Base-by-base conservation (phyloP, 2,329 filamentous ascomycete genomes). In the Fusarium mangiferae region DNA sequence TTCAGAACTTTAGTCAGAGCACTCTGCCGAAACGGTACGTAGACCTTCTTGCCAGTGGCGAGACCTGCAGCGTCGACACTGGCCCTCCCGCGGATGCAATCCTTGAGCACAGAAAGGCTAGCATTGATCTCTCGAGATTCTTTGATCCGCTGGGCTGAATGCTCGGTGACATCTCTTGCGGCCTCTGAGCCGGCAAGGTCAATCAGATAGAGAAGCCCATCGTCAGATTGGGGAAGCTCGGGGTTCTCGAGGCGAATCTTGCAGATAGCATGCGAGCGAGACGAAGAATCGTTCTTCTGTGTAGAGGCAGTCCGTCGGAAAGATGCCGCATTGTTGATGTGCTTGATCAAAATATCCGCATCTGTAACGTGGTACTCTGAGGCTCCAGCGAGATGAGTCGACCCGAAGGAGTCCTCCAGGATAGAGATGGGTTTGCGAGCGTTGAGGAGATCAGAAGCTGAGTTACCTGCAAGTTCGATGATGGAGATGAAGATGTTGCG, bases 151-250 rank as follows among this genome's bases (percentile, higher is more conserved):
- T 83, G 82, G 4, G 82, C 76, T 6, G 80, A 80, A 73, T 87
- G 85, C 8, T 70, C 70, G 0, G 77, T 75, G 4, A 82, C 76
- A 70, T 87, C 85, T 14, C 85, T 83, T 4, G 85, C 85, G 2
- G 81, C 82, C 69, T 89, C 87, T 13, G 85, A 87, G 2, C 86
- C 86, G 0, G 86, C 85, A 2, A 87, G 81, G 67, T 87, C 86
- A 55, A 88, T 76, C 4, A 87, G 81, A 72, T 85, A 87, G 7
- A 88, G 73, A 1, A 85, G 70, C 3, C 86, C 86, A 33, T 86
- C 84, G 22, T 82, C 79, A 7, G 77, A 76, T 4, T 72, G 67
- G 1, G 74, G 72, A 1, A 78, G 49, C 1, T 72, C 52, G 1
- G 78, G 76, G 44, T 84, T 81, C 64, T 81, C 77, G 64, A 87